phyloP scores from a whole-genome alignment of 2,329 filamentous ascomycete genomes.

The Myrmaecium sp. region DNA sequence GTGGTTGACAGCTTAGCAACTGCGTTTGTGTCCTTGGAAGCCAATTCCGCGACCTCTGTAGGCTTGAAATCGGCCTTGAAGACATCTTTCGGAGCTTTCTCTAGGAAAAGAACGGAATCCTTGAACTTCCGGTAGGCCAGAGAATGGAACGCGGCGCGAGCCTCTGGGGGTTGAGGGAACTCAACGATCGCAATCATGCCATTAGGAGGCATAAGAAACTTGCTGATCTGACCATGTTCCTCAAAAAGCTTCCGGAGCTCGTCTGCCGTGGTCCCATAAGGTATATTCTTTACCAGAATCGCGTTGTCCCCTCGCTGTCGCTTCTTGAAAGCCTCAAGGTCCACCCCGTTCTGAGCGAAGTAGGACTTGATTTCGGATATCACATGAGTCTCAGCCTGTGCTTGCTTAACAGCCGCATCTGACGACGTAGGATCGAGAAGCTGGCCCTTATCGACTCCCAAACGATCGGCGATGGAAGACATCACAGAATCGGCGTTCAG shows the following conservation, averaged over 20 bases:
- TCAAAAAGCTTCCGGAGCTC: constrained; percentile 71
- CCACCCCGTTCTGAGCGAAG: constrained; percentile 73
- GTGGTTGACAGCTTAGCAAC: constrained; percentile 44
- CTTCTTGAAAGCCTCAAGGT: constrained; percentile 80
- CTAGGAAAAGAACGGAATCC: constrained; percentile 78
- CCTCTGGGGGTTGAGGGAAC: constrained; percentile 62
- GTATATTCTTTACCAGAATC: constrained; percentile 90
- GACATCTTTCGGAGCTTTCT: constrained; percentile 77
- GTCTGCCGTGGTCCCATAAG: constrained; percentile 61
- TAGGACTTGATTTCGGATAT: constrained; percentile 95
- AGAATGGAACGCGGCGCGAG: constrained; percentile 65
- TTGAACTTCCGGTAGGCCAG: constrained; percentile 83
- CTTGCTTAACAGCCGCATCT: constrained; percentile 89
- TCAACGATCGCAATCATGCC: constrained; percentile 91
- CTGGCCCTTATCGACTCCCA: constrained; percentile 82
- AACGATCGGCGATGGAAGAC: constrained; percentile 66
- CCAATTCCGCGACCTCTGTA: constrained; percentile 12
- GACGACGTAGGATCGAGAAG: constrained; percentile 89
- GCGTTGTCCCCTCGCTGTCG: constrained; percentile 69
- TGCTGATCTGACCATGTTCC: constrained; percentile 64
- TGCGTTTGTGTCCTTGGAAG: constrained; percentile 13
- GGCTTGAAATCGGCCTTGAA: no score
- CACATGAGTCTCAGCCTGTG: constrained; percentile 85
- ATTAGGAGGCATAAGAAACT: constrained; percentile 78
- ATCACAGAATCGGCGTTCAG: constrained; percentile 93